phyloP scores from a whole-genome alignment of 352 stramenopile species.

The Lagenidium giganteum region DNA sequence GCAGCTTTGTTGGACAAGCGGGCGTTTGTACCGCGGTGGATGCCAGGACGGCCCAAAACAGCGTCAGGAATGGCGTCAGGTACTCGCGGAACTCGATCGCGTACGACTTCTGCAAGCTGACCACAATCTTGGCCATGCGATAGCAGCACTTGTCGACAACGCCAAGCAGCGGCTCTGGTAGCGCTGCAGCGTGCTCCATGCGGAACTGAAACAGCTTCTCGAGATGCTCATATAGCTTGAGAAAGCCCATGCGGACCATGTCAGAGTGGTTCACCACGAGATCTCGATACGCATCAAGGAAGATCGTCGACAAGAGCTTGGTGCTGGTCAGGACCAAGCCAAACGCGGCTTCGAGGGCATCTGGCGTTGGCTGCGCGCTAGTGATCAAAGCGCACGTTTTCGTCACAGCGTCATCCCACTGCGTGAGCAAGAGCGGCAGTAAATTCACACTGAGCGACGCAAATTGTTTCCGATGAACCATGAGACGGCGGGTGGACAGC shows the following conservation, averaged over 20 bases:
- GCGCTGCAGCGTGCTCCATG: slow-evolving; percentile 1
- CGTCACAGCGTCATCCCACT: slow-evolving; percentile 37
- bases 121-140: slow-evolving; percentile 54
- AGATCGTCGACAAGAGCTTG: slow-evolving; percentile 65
- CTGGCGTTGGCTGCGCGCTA: slow-evolving; percentile 3
- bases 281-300: slow-evolving; percentile 70
- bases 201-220: slow-evolving; percentile 52
- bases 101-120: slow-evolving; percentile 73
- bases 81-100: slow-evolving; percentile 83
- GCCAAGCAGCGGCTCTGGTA: not conserved
- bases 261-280: slow-evolving; percentile 46
- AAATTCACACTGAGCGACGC: slow-evolving; percentile 62
- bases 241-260: slow-evolving; percentile 46
- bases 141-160: slow-evolving; percentile 64
- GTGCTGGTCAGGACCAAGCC: slow-evolving; percentile 38
- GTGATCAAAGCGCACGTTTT: slow-evolving; percentile 11
- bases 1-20: slow-evolving; percentile 33
- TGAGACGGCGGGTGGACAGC: slow-evolving; percentile 63
- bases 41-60: slow-evolving; percentile 62
- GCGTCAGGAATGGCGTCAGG: slow-evolving; percentile 47
- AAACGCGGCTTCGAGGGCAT: slow-evolving; percentile 19
- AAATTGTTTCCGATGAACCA: slow-evolving; percentile 82
- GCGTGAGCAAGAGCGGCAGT: slow-evolving; percentile 48
- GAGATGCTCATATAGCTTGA: slow-evolving; percentile 69
- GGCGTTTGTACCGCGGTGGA: no score